Percentiles rank a stretch among this genome's conserved stretches.
phyloP scores from a whole-genome alignment of 2,329 filamentous ascomycete species.

The Ophiostoma perfectum region DNA sequence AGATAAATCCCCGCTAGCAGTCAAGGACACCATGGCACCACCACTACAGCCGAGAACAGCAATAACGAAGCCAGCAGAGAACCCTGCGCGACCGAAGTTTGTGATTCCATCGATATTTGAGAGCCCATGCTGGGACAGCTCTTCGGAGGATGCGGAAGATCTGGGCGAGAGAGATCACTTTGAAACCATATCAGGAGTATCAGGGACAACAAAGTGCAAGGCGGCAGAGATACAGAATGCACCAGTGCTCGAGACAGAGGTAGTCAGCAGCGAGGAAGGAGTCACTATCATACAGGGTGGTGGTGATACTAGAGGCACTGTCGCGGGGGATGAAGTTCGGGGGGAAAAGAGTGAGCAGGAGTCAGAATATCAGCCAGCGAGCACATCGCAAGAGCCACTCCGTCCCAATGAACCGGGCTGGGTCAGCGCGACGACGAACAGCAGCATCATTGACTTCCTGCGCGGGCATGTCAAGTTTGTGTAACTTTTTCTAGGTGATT shows the following conservation, averaged over 20 bases:
- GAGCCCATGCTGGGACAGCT: neutral
- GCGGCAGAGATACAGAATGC: neutral
- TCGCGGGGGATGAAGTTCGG: neutral
- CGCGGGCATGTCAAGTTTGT: slow-evolving; percentile 28
- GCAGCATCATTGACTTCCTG: slow-evolving; percentile 30
- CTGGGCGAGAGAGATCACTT: neutral
- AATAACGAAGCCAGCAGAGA: neutral
- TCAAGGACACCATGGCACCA: neutral
- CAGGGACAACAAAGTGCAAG: neutral
- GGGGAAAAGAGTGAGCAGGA: neutral
- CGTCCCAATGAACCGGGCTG: slow-evolving; percentile 20
- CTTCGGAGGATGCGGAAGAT: neutral
- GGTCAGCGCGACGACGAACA: slow-evolving; percentile 28
- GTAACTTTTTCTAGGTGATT: neutral
- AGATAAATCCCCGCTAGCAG: neutral
- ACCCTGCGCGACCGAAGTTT: neutral
- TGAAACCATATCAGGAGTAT: neutral
- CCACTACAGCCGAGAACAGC: neutral
- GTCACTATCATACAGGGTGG: neutral
- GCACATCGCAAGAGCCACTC: neutral
- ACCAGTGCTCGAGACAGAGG: neutral
- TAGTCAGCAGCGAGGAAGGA: neutral
- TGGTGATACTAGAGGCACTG: neutral
- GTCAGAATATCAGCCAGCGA: neutral
- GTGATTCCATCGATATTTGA: neutral